Percentiles rank a stretch among this genome's conserved stretches.
These are phyloP conservation scores for Hypsizygus marmoreus DNA, from an alignment of 768 basidiomycete species.

Conservation along the genomic window DNA sequence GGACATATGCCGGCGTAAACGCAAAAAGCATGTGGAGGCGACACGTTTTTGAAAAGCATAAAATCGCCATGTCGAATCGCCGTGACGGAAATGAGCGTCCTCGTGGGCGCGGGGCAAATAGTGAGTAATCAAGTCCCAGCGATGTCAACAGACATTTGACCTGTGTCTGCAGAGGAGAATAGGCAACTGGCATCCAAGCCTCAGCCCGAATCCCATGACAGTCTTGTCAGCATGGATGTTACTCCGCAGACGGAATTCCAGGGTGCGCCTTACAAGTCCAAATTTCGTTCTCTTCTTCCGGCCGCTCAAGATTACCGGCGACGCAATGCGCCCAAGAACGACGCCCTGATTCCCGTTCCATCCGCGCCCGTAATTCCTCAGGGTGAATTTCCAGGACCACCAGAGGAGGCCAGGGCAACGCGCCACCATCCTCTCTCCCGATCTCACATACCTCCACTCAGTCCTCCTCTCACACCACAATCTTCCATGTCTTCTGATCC, in stretches of 20 bases:
- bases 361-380: conserved; percentile 26
- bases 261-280: conserved; percentile 42
- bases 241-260: conserved; percentile 38
- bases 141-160: conserved; percentile 3
- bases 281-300: conserved; percentile 40
- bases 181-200: conserved; percentile 33
- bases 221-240: conserved; percentile 42
- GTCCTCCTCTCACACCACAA: conserved; percentile 40
- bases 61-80: conserved; percentile 86
- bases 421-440: conserved; percentile 16
- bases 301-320: conserved; percentile 26
- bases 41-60: conserved; percentile 88
- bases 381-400: conserved; percentile 20
- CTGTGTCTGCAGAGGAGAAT: conserved; percentile 54
- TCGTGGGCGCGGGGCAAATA: conserved; percentile 64
- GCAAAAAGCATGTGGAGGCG: conserved; percentile 92
- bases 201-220: conserved; percentile 43
- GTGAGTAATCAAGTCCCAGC: conserved; percentile 41
- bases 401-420: conserved; percentile 20
- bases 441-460: conserved; percentile 25
- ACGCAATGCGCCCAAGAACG: conserved; percentile 17
- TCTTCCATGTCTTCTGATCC: conserved; percentile 30
- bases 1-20: conserved; percentile 84
- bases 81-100: conserved; percentile 69
- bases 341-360: conserved; percentile 13